These are phyloP conservation scores for Pleomassaria siparia DNA, from an alignment of 2,329 filamentous ascomycete genomes.

Conservation along the genomic window DNA sequence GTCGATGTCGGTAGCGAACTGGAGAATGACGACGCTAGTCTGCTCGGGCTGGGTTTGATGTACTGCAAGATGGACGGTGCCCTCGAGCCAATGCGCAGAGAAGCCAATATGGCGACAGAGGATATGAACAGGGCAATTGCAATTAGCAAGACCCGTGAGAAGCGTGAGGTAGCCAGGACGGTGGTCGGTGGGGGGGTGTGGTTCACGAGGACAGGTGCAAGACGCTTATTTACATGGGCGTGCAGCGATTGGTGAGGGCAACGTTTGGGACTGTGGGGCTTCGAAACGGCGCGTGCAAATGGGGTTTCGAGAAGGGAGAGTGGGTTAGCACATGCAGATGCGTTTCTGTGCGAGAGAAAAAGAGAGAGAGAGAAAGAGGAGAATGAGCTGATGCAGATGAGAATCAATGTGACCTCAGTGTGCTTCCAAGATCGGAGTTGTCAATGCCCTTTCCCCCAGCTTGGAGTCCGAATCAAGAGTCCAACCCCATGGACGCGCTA, in stretches of 20 bases:
- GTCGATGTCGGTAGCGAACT: constrained; percentile 26
- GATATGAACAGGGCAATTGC: constrained; percentile 59
- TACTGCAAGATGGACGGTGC: constrained; percentile 61
- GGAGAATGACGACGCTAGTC: no score
- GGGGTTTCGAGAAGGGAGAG: no score
- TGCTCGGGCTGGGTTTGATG: constrained; percentile 46
- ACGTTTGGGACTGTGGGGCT: not conserved
- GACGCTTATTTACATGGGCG: constrained; percentile 15
- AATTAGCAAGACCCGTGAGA: constrained; percentile 49
- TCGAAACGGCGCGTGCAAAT: no score
- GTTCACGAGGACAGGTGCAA: constrained; percentile 5
- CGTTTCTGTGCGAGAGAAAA: no score
- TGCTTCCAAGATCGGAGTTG: no score
- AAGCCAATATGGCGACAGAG: constrained; percentile 66
- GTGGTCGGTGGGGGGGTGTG: constrained; percentile 2
- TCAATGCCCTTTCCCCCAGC: no score
- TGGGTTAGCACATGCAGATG: no score
- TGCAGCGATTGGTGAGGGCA: not conserved
- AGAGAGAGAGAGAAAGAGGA: no score
- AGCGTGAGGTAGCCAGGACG: constrained; percentile 41
- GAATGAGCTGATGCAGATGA: no score
- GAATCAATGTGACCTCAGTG: no score
- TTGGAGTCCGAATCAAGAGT: no score
- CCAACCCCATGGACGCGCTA: constrained; percentile 1
- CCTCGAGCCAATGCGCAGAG: constrained; percentile 60